Evolutionary conservation across 352 stramenopile species (phyloP).

Genomic region (Aphanomyces invadans): DNA sequence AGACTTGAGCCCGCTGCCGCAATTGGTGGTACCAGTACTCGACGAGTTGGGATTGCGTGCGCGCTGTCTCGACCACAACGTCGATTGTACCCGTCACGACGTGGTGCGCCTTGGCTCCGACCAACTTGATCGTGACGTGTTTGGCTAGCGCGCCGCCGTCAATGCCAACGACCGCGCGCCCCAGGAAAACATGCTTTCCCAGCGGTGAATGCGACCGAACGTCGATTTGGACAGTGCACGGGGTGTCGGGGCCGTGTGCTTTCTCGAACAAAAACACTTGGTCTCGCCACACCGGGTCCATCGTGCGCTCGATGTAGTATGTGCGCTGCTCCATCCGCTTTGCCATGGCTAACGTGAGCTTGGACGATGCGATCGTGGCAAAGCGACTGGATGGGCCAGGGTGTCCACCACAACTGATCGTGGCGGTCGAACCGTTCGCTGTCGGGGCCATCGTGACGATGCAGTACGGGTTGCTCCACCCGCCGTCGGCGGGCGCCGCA

Average conservation of each 20-base stretch:
- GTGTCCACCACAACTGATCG: no score
- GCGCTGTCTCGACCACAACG: neutral
- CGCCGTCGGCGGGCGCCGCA: neutral
- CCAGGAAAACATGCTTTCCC: neutral
- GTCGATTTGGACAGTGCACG: slow-evolving; percentile 4
- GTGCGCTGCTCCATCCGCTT: slow-evolving; percentile 11
- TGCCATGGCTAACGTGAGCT: neutral
- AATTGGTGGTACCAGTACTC: slow-evolving; percentile 11
- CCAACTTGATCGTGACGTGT: neutral
- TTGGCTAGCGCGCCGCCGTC: neutral
- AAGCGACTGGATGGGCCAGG: no score
- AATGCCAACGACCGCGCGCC: neutral
- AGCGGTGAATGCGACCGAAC: slow-evolving; percentile 10
- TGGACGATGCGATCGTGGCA: neutral
- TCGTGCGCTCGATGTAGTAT: slow-evolving; percentile 21
- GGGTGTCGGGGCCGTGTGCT: neutral
- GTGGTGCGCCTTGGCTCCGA: neutral
- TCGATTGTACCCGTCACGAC: neutral
- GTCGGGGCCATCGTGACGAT: neutral
- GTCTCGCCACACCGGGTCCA: slow-evolving; percentile 14
- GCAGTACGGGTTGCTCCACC: slow-evolving; percentile 13
- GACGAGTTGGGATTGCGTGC: neutral
- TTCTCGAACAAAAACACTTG: slow-evolving; percentile 20
- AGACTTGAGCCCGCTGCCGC: neutral
- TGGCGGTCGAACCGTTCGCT: neutral